Conservation (phyloP, 352 stramenopile species). For the Phytophthora macrochlamydospora region DNA sequence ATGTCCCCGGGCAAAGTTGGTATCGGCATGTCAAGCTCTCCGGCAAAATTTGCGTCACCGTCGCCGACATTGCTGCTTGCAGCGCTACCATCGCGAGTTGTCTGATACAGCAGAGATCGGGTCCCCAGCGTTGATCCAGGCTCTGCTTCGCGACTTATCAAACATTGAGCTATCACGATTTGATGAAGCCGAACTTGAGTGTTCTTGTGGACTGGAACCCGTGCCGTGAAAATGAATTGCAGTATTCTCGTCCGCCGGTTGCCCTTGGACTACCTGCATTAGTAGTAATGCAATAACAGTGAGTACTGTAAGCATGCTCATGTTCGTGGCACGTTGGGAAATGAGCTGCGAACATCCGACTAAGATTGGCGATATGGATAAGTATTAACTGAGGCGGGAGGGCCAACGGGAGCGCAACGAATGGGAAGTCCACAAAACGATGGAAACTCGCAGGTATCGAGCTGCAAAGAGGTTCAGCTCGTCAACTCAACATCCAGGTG, state of each 20-base stretch:
- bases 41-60: background rate
- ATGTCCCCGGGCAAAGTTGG: too few relatives aligned
- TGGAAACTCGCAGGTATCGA: constrained; percentile 17
- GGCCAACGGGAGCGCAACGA: background rate
- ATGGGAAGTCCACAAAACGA: constrained; percentile 10
- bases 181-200: constrained; percentile 6
- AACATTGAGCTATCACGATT: constrained; percentile 1
- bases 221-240: background rate
- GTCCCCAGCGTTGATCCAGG: constrained; percentile 10
- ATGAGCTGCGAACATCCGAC: constrained; percentile 17
- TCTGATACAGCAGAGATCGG: background rate
- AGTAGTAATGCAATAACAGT: constrained; percentile 9
- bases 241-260: background rate
- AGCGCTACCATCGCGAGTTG: background rate
- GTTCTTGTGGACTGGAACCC: constrained; percentile 1
- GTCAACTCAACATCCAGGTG: constrained; percentile 15
- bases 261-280: constrained; percentile 9
- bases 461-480: constrained; percentile 19
- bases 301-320: constrained; percentile 11
- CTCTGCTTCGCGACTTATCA: background rate
- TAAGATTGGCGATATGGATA: constrained; percentile 7
- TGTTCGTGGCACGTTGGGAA: constrained; percentile 14
- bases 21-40: background rate
- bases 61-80: constrained; percentile 1
- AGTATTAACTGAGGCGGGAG: background rate